Conservation (phyloP, 768 basidiomycete species). For the Suillus spraguei region DNA sequence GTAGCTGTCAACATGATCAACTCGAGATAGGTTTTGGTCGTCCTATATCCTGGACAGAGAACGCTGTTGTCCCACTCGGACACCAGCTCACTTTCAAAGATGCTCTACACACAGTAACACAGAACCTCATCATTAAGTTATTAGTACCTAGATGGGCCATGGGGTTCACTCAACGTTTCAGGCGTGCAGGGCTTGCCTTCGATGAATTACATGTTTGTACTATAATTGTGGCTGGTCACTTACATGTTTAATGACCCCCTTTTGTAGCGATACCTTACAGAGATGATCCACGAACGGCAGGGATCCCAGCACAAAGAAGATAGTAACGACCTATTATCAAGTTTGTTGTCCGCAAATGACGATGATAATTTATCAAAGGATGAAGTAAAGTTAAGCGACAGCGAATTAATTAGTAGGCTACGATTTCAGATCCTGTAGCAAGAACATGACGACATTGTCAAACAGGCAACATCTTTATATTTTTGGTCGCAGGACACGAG, state of each 20-base stretch:
- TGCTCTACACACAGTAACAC: conserved; percentile 46
- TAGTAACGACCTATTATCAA: conserved; percentile 54
- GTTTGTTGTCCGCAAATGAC: conserved; percentile 53
- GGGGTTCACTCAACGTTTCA: conserved; percentile 36
- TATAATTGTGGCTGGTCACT: neutral
- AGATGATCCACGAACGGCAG: conserved; percentile 53
- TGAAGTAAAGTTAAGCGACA: conserved; percentile 40
- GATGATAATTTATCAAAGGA: conserved; percentile 30
- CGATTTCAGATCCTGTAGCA: neutral
- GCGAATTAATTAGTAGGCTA: conserved; percentile 42
- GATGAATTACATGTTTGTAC: conserved; percentile 43
- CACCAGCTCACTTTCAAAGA: conserved; percentile 54
- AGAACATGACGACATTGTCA: neutral
- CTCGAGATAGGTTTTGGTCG: conserved; percentile 49
- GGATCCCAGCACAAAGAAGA: conserved; percentile 37
- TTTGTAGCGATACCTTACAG: conserved; percentile 45
- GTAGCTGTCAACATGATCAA: neutral
- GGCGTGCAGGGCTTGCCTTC: conserved; percentile 39
- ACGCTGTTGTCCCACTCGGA: conserved; percentile 40
- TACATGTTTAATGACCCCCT: neutral
- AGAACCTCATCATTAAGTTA: conserved; percentile 39
- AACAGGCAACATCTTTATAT: conserved; percentile 39
- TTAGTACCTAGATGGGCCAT: conserved; percentile 43
- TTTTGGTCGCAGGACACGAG: conserved; percentile 57
- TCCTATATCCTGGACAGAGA: conserved; percentile 50